Base-by-base conservation (phyloP, 441 rosid genomes). In the Euphorbia schlechtendalii region DNA sequence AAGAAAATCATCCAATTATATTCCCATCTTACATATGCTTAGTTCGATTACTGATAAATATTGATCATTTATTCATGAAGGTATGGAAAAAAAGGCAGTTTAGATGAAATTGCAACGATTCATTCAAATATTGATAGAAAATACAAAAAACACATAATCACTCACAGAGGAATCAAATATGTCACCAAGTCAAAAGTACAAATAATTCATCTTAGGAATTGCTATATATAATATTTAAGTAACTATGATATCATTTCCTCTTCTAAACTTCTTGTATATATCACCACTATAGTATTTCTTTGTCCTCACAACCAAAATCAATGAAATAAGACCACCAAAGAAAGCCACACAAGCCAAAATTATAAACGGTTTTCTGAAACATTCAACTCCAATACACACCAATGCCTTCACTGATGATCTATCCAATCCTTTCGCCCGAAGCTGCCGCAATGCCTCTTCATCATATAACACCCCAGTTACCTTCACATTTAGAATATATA, bases 211-310 rank as follows among this genome's bases (percentile, higher is more conserved):
- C 12, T 43, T 43, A 12, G 2, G n/a, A n/a, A n/a, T n/a, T n/a
- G n/a, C n/a, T n/a, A n/a, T n/a, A n/a, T n/a, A n/a, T n/a, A n/a
- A n/a, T n/a, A n/a, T n/a, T n/a, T n/a, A n/a, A n/a, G n/a, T n/a
- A 48, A 43, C 2, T 43, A 43, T 43, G 48, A 43, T 43, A 15
- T 43, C 15, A 43, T 43, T 17, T 2, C 61, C 49, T 8, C 83
- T 89, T 74, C 88, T 84, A 46, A 83, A 91, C 79, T 83, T 91
- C 72, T 82, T 83, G 76, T 91, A 91, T 6, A 89, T 84, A 63
- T 87, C 92, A 30, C 96, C 74, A 62, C 72, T 82, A 69, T 91
- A 91, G 69, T 85, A 89, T 65, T 81, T 74, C 57, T 87, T 71
- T 0, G 98, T 91, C 75, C 96, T 78, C 3, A 68, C 14, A n/a